Base-by-base conservation (phyloP, 305 asterid species). In the Solanum aculeatissimum region DNA sequence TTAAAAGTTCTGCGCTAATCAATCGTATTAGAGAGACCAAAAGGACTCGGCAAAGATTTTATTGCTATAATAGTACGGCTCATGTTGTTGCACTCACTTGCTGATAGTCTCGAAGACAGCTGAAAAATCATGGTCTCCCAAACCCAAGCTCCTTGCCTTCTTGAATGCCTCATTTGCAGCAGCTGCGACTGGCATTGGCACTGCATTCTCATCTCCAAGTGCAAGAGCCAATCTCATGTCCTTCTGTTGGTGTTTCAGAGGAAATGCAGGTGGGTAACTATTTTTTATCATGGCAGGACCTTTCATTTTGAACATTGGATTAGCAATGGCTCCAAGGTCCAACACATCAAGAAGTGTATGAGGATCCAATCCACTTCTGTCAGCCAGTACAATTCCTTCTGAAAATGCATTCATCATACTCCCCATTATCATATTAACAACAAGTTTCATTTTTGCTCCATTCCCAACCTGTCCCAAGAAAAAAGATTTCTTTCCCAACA, bases 401-500 rank as follows among this genome's bases (percentile, higher is more conserved):
- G 99, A 96, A 86, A 96, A 93, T 53, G 98, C 99, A 88, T 93
- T 95, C 97, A 96, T 96, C 98, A 94, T 92, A 78, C 99, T 96
- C n/a, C n/a, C 98, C 99, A 96, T 96, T 54, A 95, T 89, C 99
- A 96, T 96, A 93, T 96, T 95, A 60, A 96, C 98, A 49, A 96
- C 98, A 85, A 96, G 98, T 91, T 96, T 96, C 99, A 95, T 95
- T 90, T 91, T 96, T 65, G 99, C 99, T 78, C 99, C 99, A 88
- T 93, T 95, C 82, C 99, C 99, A 80, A 96, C 94, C 81, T 92
- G 81, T 68, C 98, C 99, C 82, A 96, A 88, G 90, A 89, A 95
- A 87, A 96, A 95, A 2, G 98, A 95, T 89, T 93, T 95, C 85
- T 95, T 96, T 60, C 99, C 99, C 93, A 96, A 75, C 83, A 93